These are phyloP conservation scores for Ceratocystis diversiconidia DNA, from an alignment of 2,329 filamentous ascomycete genomes.

Conservation along the genomic window DNA sequence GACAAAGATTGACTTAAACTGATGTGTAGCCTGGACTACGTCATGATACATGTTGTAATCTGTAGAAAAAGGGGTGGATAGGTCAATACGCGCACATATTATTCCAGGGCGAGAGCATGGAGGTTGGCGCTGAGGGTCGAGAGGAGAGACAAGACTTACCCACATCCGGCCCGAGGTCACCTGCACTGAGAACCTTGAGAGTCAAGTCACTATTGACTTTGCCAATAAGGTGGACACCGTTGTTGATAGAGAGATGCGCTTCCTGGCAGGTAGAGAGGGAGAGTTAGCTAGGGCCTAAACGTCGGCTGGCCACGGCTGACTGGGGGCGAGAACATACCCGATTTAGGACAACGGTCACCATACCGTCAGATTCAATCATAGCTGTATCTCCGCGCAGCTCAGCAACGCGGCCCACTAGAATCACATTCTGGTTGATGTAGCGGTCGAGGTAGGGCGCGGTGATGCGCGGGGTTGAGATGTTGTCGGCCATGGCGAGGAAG, in stretches of 20 bases:
- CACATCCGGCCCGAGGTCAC: slow-evolving; percentile 53
- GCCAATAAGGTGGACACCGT: slow-evolving; percentile 63
- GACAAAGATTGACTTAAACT: slow-evolving; percentile 61
- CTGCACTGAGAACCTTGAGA: slow-evolving; percentile 53
- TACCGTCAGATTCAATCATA: slow-evolving; percentile 64
- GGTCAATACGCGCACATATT: not conserved
- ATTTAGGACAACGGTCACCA: slow-evolving; percentile 60
- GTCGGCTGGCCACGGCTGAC: not conserved
- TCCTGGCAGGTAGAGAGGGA: slow-evolving; percentile 38
- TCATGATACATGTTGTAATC: slow-evolving; percentile 63
- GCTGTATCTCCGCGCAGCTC: slow-evolving; percentile 71
- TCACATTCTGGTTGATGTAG: slow-evolving; percentile 63
- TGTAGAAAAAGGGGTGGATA: slow-evolving; percentile 24
- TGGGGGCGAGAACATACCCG: slow-evolving; percentile 36
- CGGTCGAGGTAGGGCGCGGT: slow-evolving; percentile 64
- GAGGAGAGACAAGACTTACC: slow-evolving; percentile 37
- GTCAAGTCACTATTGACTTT: slow-evolving; percentile 63
- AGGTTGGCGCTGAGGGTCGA: not conserved
- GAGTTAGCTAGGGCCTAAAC: not conserved
- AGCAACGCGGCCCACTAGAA: slow-evolving; percentile 71
- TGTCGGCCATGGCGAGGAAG: slow-evolving; percentile 40
- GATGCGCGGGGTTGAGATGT: slow-evolving; percentile 60
- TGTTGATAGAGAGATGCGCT: slow-evolving; percentile 51
- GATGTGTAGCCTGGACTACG: slow-evolving; percentile 65
- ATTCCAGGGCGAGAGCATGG: slow-evolving; percentile 11